Evolutionary conservation across 768 basidiomycete species (phyloP).

Genomic region (Dioszegia hungarica): DNA sequence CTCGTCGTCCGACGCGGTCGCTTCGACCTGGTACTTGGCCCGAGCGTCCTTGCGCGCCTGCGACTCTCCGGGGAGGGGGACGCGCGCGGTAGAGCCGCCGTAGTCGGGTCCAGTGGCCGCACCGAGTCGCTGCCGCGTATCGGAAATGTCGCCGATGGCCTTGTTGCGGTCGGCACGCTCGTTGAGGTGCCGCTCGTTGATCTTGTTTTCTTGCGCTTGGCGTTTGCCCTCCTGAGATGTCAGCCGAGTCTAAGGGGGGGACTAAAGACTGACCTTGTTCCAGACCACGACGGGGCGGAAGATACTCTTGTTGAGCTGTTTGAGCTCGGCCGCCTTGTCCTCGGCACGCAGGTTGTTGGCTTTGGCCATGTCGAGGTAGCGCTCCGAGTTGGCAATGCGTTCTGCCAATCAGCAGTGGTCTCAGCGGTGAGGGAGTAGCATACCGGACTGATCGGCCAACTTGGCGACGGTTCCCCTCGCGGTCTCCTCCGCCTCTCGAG

Average conservation of each 20-base stretch:
- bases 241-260: not conserved
- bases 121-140: constrained; percentile 79
- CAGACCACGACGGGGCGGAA: constrained; percentile 87
- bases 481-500: constrained; percentile 94
- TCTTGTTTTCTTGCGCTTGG: constrained; percentile 74
- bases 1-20: constrained; percentile 83
- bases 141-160: constrained; percentile 76
- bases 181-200: constrained; percentile 78
- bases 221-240: constrained; percentile 66
- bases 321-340: constrained; percentile 88
- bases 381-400: constrained; percentile 81
- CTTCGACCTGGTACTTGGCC: constrained; percentile 85
- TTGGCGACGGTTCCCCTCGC: constrained; percentile 74
- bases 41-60: constrained; percentile 63
- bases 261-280: constrained; percentile 60
- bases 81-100: constrained; percentile 52
- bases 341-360: constrained; percentile 80
- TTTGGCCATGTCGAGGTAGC: constrained; percentile 87
- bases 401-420: constrained; percentile 36
- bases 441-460: constrained; percentile 91
- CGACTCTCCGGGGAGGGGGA: constrained; percentile 55
- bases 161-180: constrained; percentile 79
- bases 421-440: constrained; percentile 22
- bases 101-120: constrained; percentile 62
- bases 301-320: constrained; percentile 88